Percentiles rank a stretch among this genome's conserved stretches.
phyloP scores from a whole-genome alignment of 768 basidiomycete species.

The Xerocomus brunneocitrinus region DNA sequence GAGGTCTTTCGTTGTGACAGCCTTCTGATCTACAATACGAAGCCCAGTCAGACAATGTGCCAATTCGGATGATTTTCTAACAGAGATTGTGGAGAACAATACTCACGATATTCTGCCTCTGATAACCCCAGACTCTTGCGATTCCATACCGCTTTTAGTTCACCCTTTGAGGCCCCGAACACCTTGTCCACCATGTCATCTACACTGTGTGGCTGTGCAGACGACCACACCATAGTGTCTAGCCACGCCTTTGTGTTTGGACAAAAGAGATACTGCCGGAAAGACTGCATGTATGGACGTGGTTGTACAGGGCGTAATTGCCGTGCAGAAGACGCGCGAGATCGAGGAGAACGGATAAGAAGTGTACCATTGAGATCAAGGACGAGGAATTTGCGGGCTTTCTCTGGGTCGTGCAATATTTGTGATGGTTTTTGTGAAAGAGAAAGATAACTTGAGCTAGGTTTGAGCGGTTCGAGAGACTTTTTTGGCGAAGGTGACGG shows the following conservation, averaged over 20 bases:
- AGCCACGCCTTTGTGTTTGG: conserved; percentile 59
- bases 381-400: conserved; percentile 59
- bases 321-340: conserved; percentile 10
- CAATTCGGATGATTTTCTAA: background rate
- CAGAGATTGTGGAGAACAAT: conserved; percentile 4
- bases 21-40: conserved; percentile 12
- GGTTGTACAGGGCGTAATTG: conserved; percentile 44
- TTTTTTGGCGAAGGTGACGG: conserved; percentile 1
- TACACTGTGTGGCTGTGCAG: conserved; percentile 78
- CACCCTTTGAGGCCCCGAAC: conserved; percentile 43
- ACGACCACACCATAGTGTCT: conserved; percentile 87
- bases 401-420: conserved; percentile 20
- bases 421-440: conserved; percentile 28
- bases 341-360: conserved; percentile 47
- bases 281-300: conserved; percentile 62
- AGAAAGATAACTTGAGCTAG: conserved; percentile 36
- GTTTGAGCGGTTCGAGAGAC: conserved; percentile 13
- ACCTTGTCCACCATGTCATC: conserved; percentile 64
- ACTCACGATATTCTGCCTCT: conserved; percentile 62
- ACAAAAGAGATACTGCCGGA: conserved; percentile 61
- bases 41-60: background rate
- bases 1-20: conserved; percentile 70
- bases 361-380: conserved; percentile 69
- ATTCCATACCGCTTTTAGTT: conserved; percentile 69
- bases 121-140: conserved; percentile 72